Percentiles rank a stretch among this genome's conserved stretches.
Evolutionary conservation across 768 basidiomycete species (phyloP).

Genomic region (Psilocybe cubensis): DNA sequence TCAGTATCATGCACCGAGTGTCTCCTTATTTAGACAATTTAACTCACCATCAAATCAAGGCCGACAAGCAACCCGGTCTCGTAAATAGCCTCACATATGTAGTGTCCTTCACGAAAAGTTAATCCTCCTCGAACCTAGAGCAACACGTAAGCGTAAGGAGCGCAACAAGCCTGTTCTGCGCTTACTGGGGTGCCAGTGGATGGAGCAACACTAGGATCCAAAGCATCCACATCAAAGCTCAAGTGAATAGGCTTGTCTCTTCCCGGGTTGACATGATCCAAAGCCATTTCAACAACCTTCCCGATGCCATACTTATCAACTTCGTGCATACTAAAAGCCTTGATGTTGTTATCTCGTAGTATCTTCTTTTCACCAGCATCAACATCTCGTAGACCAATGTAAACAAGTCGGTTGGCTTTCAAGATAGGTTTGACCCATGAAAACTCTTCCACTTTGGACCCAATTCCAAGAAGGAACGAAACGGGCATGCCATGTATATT

Average conservation of each 20-base stretch:
- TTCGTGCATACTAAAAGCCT: conserved; percentile 92
- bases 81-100: conserved; percentile 90
- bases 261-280: conserved; percentile 90
- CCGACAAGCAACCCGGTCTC: conserved; percentile 94
- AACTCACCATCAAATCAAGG: conserved; percentile 88
- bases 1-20: conserved; percentile 3
- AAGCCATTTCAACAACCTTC: conserved; percentile 93
- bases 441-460: conserved; percentile 43
- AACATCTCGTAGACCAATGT: conserved; percentile 95
- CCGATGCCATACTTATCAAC: conserved; percentile 92
- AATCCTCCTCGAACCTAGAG: conserved; percentile 87
- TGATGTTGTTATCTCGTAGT: conserved; percentile 78
- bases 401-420: conserved; percentile 80
- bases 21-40: conserved; percentile 4
- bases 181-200: conserved; percentile 90
- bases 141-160: conserved; percentile 1
- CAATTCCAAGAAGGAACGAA: conserved; percentile 83
- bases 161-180: not conserved
- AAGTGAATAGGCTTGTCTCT: conserved; percentile 89
- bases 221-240: conserved; percentile 94
- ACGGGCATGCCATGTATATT: conserved; percentile 99
- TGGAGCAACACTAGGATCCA: conserved; percentile 95
- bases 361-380: conserved; percentile 89
- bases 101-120: conserved; percentile 98
- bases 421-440: conserved; percentile 65